Percentiles rank a stretch among this genome's conserved stretches.
These are phyloP conservation scores for Fusarium luffae DNA, from an alignment of 2,329 filamentous ascomycete genomes.

Conservation along the genomic window DNA sequence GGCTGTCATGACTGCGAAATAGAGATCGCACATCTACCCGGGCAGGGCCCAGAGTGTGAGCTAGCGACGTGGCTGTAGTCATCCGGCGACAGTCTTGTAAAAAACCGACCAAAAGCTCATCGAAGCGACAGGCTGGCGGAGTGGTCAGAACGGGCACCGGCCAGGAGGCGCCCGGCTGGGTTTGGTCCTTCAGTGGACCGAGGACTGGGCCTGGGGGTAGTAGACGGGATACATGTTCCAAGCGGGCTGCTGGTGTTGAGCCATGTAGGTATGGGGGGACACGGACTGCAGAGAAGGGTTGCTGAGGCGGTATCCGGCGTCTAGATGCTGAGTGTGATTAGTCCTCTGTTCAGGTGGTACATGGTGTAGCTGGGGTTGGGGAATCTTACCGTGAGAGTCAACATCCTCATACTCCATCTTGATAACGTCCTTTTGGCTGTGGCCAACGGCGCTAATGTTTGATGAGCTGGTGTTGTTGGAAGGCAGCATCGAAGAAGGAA, in stretches of 20 bases:
- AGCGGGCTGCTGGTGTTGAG: constrained; percentile 44
- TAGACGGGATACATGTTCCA: constrained; percentile 52
- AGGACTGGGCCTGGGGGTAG: constrained; percentile 49
- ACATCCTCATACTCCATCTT: constrained; percentile 57
- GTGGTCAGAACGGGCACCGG: constrained; percentile 49
- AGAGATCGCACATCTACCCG: constrained; percentile 50
- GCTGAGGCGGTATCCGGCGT: constrained; percentile 50
- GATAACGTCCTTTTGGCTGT: constrained; percentile 53
- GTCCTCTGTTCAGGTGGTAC: constrained; percentile 32
- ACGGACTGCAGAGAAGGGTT: constrained; percentile 41
- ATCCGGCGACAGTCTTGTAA: constrained; percentile 52
- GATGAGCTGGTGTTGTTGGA: constrained; percentile 46
- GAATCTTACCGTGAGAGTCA: constrained; percentile 47
- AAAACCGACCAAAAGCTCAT: constrained; percentile 51
- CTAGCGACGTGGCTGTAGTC: constrained; percentile 43
- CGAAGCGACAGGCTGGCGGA: constrained; percentile 48
- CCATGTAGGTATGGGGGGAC: constrained; percentile 44
- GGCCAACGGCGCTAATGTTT: constrained; percentile 47
- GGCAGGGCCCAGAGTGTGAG: constrained; percentile 49
- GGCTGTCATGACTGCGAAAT: constrained; percentile 43
- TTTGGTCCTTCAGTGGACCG: constrained; percentile 48
- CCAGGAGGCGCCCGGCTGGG: constrained; percentile 43
- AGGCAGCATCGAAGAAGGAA: constrained; percentile 58
- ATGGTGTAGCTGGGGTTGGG: constrained; percentile 1
- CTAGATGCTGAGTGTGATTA: constrained; percentile 47